Conservation (phyloP, 2,329 filamentous ascomycete species). For the Pseudogymnoascus sp. region DNA sequence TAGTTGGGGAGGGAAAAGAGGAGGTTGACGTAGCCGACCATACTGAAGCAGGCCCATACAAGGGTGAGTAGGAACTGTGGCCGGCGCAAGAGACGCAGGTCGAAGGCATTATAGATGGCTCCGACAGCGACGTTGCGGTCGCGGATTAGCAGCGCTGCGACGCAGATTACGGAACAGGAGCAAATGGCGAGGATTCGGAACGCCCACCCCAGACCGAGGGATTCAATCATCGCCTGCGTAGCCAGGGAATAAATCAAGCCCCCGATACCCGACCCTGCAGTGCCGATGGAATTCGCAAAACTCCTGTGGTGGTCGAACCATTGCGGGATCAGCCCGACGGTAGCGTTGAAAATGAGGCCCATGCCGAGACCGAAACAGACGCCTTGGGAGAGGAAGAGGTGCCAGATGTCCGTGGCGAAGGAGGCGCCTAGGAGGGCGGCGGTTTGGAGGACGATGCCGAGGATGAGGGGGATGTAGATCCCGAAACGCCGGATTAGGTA, state of each 20-base stretch:
- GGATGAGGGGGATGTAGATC: conserved; percentile 53
- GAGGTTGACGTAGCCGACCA: conserved; percentile 41
- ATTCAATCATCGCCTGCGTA: conserved; percentile 47
- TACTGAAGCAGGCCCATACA: conserved; percentile 35
- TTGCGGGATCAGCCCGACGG: conserved; percentile 49
- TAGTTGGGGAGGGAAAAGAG: conserved; percentile 40
- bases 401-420: conserved; percentile 62
- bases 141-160: not conserved
- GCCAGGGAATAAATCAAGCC: conserved; percentile 47
- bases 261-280: conserved; percentile 46
- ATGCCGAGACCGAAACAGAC: conserved; percentile 66
- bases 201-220: conserved; percentile 46
- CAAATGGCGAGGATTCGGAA: conserved; percentile 38
- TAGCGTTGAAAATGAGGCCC: conserved; percentile 64
- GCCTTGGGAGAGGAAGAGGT: conserved; percentile 66
- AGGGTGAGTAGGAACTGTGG: conserved; percentile 32
- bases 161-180: not conserved
- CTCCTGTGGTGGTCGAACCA: conserved; percentile 52
- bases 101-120: not conserved
- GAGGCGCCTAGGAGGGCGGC: conserved; percentile 59
- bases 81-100: conserved; percentile 26
- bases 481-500: conserved; percentile 53
- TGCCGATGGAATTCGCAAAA: conserved; percentile 49
- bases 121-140: not conserved
- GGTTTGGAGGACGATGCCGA: conserved; percentile 57